Evolutionary conservation across 2,329 filamentous ascomycete species (phyloP).

Genomic region (Xylaria sp.): DNA sequence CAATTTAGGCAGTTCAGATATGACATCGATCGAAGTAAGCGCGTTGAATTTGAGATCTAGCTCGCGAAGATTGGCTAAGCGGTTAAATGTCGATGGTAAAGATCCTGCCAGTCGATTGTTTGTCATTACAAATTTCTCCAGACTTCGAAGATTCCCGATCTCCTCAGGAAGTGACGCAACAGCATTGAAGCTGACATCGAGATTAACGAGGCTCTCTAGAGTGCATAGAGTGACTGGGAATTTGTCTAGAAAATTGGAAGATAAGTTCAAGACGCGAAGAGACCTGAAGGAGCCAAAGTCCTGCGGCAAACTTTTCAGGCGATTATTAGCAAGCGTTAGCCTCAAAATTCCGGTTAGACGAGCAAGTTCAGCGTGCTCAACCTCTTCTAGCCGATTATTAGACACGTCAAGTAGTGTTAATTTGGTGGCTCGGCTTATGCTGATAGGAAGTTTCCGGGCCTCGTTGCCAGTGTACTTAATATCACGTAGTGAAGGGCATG

Average conservation of each 20-base stretch:
- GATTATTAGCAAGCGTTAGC: constrained; percentile 93
- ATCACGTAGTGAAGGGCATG: constrained; percentile 87
- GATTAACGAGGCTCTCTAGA: constrained; percentile 81
- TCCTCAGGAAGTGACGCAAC: constrained; percentile 78
- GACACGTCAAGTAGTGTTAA: constrained; percentile 92
- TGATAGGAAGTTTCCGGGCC: constrained; percentile 81
- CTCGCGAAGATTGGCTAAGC: constrained; percentile 81
- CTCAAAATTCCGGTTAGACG: constrained; percentile 79
- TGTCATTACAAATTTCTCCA: constrained; percentile 92
- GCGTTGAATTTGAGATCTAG: constrained; percentile 94
- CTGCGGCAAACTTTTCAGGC: constrained; percentile 75
- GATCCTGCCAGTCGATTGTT: constrained; percentile 86
- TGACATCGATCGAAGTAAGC: constrained; percentile 85
- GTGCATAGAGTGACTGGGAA: constrained; percentile 88
- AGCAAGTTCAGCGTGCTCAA: constrained; percentile 84
- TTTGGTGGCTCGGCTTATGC: constrained; percentile 78
- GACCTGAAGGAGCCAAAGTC: constrained; percentile 83
- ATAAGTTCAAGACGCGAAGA: constrained; percentile 85
- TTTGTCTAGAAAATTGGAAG: constrained; percentile 85
- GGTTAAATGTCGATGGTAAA: constrained; percentile 73
- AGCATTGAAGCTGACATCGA: constrained; percentile 96
- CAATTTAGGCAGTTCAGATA: constrained; percentile 81
- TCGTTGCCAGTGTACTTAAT: constrained; percentile 98
- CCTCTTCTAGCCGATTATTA: constrained; percentile 87
- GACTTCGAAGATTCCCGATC: constrained; percentile 76